phyloP scores from a whole-genome alignment of 768 basidiomycete species.

The Omphalotus guepiniiformis region DNA sequence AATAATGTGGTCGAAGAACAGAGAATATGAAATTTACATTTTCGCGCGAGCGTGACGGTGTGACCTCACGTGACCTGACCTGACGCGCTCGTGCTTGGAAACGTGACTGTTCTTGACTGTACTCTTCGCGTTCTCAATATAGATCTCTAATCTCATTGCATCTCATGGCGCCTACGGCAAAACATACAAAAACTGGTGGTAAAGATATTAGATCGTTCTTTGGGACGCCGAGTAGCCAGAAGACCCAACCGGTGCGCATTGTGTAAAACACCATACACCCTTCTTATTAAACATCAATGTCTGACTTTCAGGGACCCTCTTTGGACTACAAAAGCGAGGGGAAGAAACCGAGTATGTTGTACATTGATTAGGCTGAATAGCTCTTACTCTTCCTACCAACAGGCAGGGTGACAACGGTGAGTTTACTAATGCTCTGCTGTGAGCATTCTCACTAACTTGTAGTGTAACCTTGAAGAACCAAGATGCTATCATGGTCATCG shows the following conservation, averaged over 20 bases:
- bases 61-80: no score
- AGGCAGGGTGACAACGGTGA: no score
- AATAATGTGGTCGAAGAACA: no score
- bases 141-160: neutral
- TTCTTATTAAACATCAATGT: neutral
- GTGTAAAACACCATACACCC: no score
- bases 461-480: neutral
- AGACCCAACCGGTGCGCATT: constrained; percentile 1
- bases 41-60: no score
- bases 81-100: no score
- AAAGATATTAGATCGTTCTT: neutral
- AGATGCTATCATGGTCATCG: constrained; percentile 5
- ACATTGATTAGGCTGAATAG: no score
- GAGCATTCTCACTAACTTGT: no score
- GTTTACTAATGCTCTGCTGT: no score
- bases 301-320: neutral
- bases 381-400: no score
- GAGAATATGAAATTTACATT: no score
- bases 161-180: constrained; percentile 2
- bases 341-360: no score
- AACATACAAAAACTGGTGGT: neutral
- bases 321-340: neutral
- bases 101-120: neutral
- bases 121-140: neutral
- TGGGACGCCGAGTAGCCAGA: neutral